Conservation (phyloP, 495 filamentous ascomycete genomes). For the Chaetomium tenue region DNA sequence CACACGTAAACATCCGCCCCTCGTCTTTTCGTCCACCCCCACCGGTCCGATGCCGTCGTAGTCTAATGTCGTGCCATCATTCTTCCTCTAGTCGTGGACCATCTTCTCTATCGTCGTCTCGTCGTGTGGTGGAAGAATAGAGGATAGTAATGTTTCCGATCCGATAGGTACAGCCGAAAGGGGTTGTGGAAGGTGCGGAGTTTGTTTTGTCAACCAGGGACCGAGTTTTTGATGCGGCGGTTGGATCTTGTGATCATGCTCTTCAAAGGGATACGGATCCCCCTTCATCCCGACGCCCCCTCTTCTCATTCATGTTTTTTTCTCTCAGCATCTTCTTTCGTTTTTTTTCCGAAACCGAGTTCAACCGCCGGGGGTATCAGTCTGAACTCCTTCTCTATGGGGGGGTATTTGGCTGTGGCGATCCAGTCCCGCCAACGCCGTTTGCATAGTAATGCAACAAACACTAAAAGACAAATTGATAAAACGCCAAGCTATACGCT, state of each 20-base stretch:
- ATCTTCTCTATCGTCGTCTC: conserved; percentile 21
- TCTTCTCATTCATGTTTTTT: not conserved
- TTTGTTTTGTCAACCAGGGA: not conserved
- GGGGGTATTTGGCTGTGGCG: conserved; percentile 30
- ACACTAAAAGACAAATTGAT: conserved; percentile 13
- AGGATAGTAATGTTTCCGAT: not conserved
- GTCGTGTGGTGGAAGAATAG: conserved; percentile 12
- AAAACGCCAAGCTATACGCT: conserved; percentile 35
- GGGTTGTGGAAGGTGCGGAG: not conserved
- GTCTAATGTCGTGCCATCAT: conserved; percentile 15
- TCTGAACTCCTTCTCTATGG: conserved; percentile 29
- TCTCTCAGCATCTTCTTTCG: not conserved
- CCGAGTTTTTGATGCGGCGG: not conserved
- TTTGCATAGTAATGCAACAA: conserved; percentile 27
- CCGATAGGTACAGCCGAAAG: not conserved
- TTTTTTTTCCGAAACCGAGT: conserved; percentile 18
- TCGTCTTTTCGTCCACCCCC: not conserved
- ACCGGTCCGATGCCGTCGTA: conserved; percentile 8
- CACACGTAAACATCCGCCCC: not conserved
- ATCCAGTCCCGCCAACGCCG: conserved; percentile 23
- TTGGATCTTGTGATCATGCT: not conserved
- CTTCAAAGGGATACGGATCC: not conserved
- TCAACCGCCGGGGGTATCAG: conserved; percentile 29
- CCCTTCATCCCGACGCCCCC: not conserved
- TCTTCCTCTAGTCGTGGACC: conserved; percentile 11